These are phyloP conservation scores for Candida lessepsii DNA, from an alignment of 805 yeast genomes.

Conservation along the genomic window DNA sequence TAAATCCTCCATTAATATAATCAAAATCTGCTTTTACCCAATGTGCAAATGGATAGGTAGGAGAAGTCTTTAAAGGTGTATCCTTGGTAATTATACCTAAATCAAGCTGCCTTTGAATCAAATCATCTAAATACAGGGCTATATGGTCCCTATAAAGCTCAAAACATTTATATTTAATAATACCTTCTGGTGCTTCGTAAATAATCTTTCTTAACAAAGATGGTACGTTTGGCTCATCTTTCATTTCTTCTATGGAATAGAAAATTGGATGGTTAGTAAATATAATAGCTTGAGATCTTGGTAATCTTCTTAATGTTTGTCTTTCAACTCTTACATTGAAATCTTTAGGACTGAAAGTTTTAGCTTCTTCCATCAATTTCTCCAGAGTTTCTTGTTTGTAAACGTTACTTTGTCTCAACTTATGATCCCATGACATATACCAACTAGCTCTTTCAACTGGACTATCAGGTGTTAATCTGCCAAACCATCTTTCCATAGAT, in stretches of 20 bases:
- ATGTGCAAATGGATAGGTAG: slow-evolving; percentile 65
- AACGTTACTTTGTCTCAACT: slow-evolving; percentile 53
- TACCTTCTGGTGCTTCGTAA: slow-evolving; percentile 64
- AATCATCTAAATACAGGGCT: slow-evolving; percentile 52
- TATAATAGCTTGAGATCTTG: slow-evolving; percentile 62
- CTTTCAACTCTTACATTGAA: slow-evolving; percentile 72
- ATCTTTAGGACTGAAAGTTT: slow-evolving; percentile 45
- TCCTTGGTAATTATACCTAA: slow-evolving; percentile 53
- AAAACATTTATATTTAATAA: slow-evolving; percentile 63
- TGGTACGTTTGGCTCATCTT: slow-evolving; percentile 77
- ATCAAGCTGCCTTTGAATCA: slow-evolving; percentile 59
- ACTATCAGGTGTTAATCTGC: slow-evolving; percentile 55
- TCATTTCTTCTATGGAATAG: slow-evolving; percentile 73
- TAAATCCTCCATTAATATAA: slow-evolving; percentile 41
- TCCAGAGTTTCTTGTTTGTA: slow-evolving; percentile 49
- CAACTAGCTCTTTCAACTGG: slow-evolving; percentile 75
- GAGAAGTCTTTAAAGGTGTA: slow-evolving; percentile 56
- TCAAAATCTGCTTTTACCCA: slow-evolving; percentile 47
- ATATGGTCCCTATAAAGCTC: slow-evolving; percentile 59
- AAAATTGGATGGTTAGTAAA: slow-evolving; percentile 79
- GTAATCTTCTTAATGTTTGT: slow-evolving; percentile 67
- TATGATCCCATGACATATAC: slow-evolving; percentile 75
- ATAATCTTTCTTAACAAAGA: slow-evolving; percentile 66
- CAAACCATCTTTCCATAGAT: slow-evolving; percentile 75
- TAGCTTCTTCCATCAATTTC: slow-evolving; percentile 21